Evolutionary conservation across 225 moss, liverwort and hornwort genomes (phyloP), one percentile per base, ranked within the genome.

Genomic region (Physcomitrium patens): DNA sequence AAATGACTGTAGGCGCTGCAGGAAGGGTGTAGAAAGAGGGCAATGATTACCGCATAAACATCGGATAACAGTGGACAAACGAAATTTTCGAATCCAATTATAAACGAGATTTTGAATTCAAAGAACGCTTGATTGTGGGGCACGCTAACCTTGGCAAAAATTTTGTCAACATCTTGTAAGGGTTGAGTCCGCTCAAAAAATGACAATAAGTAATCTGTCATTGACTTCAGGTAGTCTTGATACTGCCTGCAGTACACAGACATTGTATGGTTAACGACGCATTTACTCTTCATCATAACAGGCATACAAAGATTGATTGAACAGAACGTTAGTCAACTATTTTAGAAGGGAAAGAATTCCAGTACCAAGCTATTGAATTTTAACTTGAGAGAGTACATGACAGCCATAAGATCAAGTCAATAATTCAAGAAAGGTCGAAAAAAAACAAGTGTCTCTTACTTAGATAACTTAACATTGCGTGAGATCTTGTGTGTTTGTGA

Each of bases 181-280:
- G 92, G 92, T 64, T 88, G 92, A 11, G 90, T 92, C 65, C 90
- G 78, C 66, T 86, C 79, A 65, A 92, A 92, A 67, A 90, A 92
- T 16, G 90, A 92, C n/a, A 69, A 74, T 72, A 90, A 66, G 61
- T 88, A 92, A 9, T 81, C 77, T 26, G 80, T 86, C 77, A 92
- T 23, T 13, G 65, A 78, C 60, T 73, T 68, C 74, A 92, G 68
- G 76, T 92, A 92, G 2, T 88, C 86, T 60, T 76, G 64, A 76
- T 90, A 92, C 43, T 82, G 86, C 70, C 89, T 89, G 83, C 71
- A 78, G 19, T 63, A 12, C 72, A 77, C 52, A 20, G 41, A 49
- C 47, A 49, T 12, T 42, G 11, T 16, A 53, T 22, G 17, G 17
- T 73, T 10, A 23, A 53, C 7, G 52, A 49, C 8, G 31, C 3